Evolutionary conservation across 257 asterid species (phyloP), one percentile per base, ranked within the genome.

Genomic region (Capsicum baccatum): DNA sequence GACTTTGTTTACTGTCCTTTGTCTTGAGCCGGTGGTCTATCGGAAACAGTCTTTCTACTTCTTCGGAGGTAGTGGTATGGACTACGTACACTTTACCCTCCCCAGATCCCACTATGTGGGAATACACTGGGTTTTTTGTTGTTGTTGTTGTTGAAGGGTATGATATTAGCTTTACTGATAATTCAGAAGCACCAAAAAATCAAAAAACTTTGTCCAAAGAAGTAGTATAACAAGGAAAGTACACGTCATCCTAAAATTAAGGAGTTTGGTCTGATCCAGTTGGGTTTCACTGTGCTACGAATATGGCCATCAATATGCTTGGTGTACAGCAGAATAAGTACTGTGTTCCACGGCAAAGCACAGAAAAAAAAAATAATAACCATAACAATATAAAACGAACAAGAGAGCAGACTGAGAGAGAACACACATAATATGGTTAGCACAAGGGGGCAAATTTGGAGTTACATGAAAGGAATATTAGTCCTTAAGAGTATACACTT

Each of bases 391-490:
- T 47, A 47, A 44, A 71, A 26, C 8, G 17, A n/a, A 47, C 39
- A 71, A 47, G 54, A 73, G 16, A 67, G 80, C 19, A 48, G 59
- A 73, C 19, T 73, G 59, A 48, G 42, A 66, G 67, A 60, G 37
- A 60, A 21, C 68, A 60, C 66, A 59, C 35, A 19, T 19, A 60
- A 19, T 9, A 60, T 60, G 68, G 68, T 60, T 60, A 12, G 68
- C 14, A 0, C 6, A 60, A 60, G 37, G 37, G 35, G 37, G 37
- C 2, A 9, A 60, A 21, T 63, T 63, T 63, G 70, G 70, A 21
- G 70, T 63, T 63, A 21, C 70, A 21, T 62, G 9, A 16, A 62
- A 60, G 35, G 58, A n/a, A 73, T 73, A 73, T 58, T 73, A 73
- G 6, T 74, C 81, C 81, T 50, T 3, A 13, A 26, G 33, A 26